Percentiles rank a stretch among this genome's conserved stretches.
Evolutionary conservation across 1,139 yeast genomes (phyloP).

Genomic region (Blastobotrys persicus): DNA sequence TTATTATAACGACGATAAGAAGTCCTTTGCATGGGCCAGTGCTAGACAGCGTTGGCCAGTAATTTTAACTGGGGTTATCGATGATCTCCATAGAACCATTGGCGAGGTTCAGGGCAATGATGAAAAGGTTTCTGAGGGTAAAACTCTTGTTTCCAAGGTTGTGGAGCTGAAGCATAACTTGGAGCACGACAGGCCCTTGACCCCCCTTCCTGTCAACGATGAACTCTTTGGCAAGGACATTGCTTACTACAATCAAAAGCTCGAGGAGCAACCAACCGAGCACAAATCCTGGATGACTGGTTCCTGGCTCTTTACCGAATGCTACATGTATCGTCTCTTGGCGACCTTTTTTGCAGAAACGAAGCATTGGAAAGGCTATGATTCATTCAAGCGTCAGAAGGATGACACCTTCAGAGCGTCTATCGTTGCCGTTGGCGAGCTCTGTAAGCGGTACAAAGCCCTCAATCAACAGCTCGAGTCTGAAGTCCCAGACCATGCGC

Average conservation of each 20-base stretch:
- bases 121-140: slow-evolving; percentile 38
- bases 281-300: slow-evolving; percentile 71
- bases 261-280: slow-evolving; percentile 40
- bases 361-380: slow-evolving; percentile 57
- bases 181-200: slow-evolving; percentile 32
- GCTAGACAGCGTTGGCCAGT: slow-evolving; percentile 85
- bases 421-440: slow-evolving; percentile 72
- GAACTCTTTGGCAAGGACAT: slow-evolving; percentile 31
- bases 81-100: slow-evolving; percentile 50
- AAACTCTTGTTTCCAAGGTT: slow-evolving; percentile 39
- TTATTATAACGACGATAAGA: slow-evolving; percentile 57
- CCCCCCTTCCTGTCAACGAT: slow-evolving; percentile 26
- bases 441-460: slow-evolving; percentile 66
- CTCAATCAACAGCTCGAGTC: slow-evolving; percentile 42
- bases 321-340: slow-evolving; percentile 72
- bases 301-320: slow-evolving; percentile 89
- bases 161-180: slow-evolving; percentile 36
- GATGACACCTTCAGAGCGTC: slow-evolving; percentile 73
- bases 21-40: slow-evolving; percentile 80
- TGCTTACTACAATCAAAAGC: slow-evolving; percentile 39
- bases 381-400: slow-evolving; percentile 69
- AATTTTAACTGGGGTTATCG: slow-evolving; percentile 64
- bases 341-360: slow-evolving; percentile 46
- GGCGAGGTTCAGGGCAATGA: slow-evolving; percentile 26
- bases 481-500: slow-evolving; percentile 38